Percentiles rank a stretch among this genome's conserved stretches.
phyloP scores from a whole-genome alignment of 176 grass and related monocot genomes.

The Panicum miliaceum region DNA sequence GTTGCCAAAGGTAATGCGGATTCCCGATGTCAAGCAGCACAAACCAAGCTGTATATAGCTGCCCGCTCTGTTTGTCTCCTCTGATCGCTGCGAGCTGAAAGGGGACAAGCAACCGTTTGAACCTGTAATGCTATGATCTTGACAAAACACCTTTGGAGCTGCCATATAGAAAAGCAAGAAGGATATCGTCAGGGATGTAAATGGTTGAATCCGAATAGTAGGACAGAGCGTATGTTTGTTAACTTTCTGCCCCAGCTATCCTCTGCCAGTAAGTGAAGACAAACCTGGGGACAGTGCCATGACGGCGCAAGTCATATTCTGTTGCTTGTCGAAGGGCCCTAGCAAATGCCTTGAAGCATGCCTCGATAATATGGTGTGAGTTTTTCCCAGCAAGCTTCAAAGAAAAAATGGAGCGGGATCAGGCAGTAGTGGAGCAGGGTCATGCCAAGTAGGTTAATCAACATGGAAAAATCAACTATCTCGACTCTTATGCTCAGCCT shows the following conservation, averaged over 20 bases:
- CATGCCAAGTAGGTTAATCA: background rate
- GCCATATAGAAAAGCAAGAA: conserved; percentile 12
- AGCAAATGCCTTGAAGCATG: conserved; percentile 94
- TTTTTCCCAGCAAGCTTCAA: conserved; percentile 86
- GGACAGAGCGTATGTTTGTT: background rate
- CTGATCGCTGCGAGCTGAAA: background rate
- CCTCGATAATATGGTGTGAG: conserved; percentile 89
- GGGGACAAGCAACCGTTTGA: background rate
- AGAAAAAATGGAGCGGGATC: background rate
- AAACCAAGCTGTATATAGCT: background rate
- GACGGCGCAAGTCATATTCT: conserved; percentile 80
- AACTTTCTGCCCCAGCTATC: background rate
- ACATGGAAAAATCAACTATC: background rate
- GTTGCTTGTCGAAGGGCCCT: conserved; percentile 94
- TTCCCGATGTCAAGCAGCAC: background rate
- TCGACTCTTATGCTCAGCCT: background rate
- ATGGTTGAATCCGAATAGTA: background rate
- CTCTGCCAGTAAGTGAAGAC: conserved; percentile 2
- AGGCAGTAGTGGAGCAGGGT: background rate
- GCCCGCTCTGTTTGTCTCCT: background rate
- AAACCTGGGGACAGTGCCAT: conserved; percentile 83
- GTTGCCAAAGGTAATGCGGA: background rate
- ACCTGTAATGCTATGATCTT: conserved; percentile 52
- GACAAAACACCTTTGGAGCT: conserved; percentile 94
- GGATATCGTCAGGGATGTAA: background rate